Base-by-base conservation (phyloP, 495 filamentous ascomycete genomes). In the Talaromyces trachyspermus region DNA sequence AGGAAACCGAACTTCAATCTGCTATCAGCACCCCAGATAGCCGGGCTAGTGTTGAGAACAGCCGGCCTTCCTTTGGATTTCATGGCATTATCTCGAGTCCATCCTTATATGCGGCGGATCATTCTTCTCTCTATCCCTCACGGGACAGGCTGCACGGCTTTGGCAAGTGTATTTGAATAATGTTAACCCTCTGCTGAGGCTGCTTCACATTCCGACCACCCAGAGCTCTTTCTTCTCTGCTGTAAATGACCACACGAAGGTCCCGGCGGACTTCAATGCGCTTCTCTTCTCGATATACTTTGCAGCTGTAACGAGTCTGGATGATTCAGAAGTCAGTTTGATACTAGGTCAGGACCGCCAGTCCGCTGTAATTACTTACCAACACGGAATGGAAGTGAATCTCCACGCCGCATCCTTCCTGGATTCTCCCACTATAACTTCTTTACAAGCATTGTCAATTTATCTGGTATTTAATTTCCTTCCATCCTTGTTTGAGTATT, bases 221-320 rank as follows among this genome's bases (percentile, higher is more conserved):
- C 53, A 63, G 43, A 49, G 60, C 0, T 49, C 51, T 2, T 46
- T 75, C 4, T 62, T 62, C 45, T 58, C 58, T 33, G 70, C 71
- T 2, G 60, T 68, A n/a, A 63, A 57, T 29, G 49, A 62, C 23
- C 51, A 65, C 11, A 58, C 65, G 3, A 54, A 58, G 15, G 49
- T 65, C 9, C 51, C 44, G n/a, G 48, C 60, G 24, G 58, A 68
- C 44, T 42, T 65, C 18, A 61, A 63, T 23, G 62, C 65, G 20
- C 50, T 74, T 18, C 54, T 74, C n/a, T 71, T 74, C 49, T 57
- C 70, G 0, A 63, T 73, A 5, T 74, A 68, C 49, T 73, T 66
- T 38, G 54, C 58, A 19, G 67, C 65, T 8, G 57, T 66, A 0
- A 72, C 66, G 5, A 55, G 60, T 11, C 36, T 73, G 1, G 52